phyloP scores from a whole-genome alignment of 2,329 filamentous ascomycete genomes.

The Pleochaeta shiraiana region DNA sequence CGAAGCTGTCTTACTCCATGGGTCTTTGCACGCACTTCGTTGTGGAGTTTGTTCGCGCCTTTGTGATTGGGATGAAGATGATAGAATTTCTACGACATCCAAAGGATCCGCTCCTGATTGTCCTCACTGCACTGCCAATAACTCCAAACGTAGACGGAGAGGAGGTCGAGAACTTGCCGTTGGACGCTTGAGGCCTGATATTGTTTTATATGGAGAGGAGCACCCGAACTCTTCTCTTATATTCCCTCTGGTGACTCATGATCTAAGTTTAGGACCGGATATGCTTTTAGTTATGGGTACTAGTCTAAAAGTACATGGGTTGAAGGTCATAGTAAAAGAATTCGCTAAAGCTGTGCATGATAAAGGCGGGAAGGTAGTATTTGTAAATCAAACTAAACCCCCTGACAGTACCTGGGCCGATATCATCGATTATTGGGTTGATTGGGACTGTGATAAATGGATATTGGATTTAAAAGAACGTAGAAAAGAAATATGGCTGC shows the following conservation, averaged over 20 bases:
- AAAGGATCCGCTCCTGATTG: conserved; percentile 45
- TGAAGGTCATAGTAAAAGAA: conserved; percentile 48
- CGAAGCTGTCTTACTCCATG: conserved; percentile 43
- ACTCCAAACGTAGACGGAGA: conserved; percentile 36
- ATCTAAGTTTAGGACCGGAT: conserved; percentile 40
- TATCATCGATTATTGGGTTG: conserved; percentile 50
- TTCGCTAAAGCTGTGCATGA: conserved; percentile 48
- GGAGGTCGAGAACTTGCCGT: conserved; percentile 46
- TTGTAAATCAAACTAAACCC: conserved; percentile 52
- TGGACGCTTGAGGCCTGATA: conserved; percentile 46
- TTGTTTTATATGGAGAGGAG: conserved; percentile 54
- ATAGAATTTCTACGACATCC: conserved; percentile 24
- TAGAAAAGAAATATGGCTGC: conserved; percentile 16
- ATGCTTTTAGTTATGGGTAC: conserved; percentile 49
- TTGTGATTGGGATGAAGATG: conserved; percentile 35
- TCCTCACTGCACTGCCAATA: conserved; percentile 39
- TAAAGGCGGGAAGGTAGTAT: conserved; percentile 44
- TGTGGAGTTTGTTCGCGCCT: conserved; percentile 39
- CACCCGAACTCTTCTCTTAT: conserved; percentile 47
- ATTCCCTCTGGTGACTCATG: conserved; percentile 44
- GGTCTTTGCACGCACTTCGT: conserved; percentile 40
- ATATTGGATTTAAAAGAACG: conserved; percentile 31
- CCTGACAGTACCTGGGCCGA: conserved; percentile 52
- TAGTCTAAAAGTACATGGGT: conserved; percentile 45
- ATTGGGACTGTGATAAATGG: conserved; percentile 58